phyloP scores from a whole-genome alignment of 2,329 filamentous ascomycete genomes.

The Cladosporium halotolerans region DNA sequence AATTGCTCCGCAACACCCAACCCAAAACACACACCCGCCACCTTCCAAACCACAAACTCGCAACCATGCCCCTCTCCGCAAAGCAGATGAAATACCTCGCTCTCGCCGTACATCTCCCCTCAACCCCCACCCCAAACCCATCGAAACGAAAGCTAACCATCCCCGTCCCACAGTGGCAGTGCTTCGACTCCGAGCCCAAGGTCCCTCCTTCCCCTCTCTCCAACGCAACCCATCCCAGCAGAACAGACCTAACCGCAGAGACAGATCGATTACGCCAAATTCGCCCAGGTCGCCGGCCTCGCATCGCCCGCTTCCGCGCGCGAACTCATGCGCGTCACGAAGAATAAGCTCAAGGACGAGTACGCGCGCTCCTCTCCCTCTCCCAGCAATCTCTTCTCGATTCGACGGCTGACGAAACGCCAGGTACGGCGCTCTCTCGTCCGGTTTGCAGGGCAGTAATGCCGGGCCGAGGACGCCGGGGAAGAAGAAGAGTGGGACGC shows the following conservation, averaged over 20 bases:
- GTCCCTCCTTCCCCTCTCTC: conserved; percentile 11
- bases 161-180: conserved; percentile 19
- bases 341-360: conserved; percentile 29
- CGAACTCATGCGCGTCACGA: conserved; percentile 30
- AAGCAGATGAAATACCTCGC: conserved; percentile 27
- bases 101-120: conserved; percentile 14
- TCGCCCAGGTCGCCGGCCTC: conserved; percentile 25
- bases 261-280: conserved; percentile 31
- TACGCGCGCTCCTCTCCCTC: conserved; percentile 16
- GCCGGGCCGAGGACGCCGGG: background rate
- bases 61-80: conserved; percentile 22
- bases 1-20: no score
- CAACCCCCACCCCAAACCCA: background rate
- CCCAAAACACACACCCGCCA: no score
- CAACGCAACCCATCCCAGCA: background rate
- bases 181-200: conserved; percentile 28
- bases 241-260: background rate
- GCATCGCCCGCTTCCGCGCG: conserved; percentile 23
- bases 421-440: conserved; percentile 8
- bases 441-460: background rate
- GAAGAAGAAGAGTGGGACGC: background rate
- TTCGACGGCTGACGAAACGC: background rate
- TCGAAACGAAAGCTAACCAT: background rate
- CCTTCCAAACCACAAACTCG: background rate
- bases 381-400: background rate